Evolutionary conservation across 2,329 filamentous ascomycete genomes (phyloP), one percentile per base, ranked within the genome.

Genomic region (Colletotrichum nymphaeae): DNA sequence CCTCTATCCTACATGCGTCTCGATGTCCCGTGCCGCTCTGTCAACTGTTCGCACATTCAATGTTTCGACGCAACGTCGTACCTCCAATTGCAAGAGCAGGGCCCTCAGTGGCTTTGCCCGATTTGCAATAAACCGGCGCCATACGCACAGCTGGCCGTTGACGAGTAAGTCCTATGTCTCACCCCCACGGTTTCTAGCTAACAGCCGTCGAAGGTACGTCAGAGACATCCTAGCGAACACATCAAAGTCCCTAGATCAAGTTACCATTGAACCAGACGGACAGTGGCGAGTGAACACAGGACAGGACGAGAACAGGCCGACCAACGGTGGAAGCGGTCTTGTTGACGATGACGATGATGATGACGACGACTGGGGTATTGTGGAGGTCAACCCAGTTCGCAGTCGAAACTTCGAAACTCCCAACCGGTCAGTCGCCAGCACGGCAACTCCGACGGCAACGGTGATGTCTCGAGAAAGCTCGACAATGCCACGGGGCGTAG

Each of bases 61-160:
- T 99, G 97, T 81, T 99, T 98, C 77, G 97, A 99, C 81, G 96
- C 94, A 3, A 93, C 91, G 3, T 97, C 95, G 2, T 99, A 98
- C 80, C 88, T 99, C 24, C 94, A 98, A 78, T 85, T 99, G 32
- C 96, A 98, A 81, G 95, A 98, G 81, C 97, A 99, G 85, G 96
- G 95, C 0, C 97, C 97, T 0, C 97, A 97, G 22, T 99, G 97
- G 97, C 88, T 92, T n/a, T 99, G 97, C 79, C 97, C 97, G 0
- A 93, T 98, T 26, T 99, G 97, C 85, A 96, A 93, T 82, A 97
- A 95, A 79, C 84, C 90, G 0, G 92, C 95, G 1, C 91, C 92
- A 0, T 99, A 94, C 81, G 93, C 96, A 63, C 92, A 90, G 60
- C 85, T 99, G 28, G 95, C 94, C 12, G 91, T 98, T 35, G 97